Evolutionary conservation across 164 flowering plant genomes (phyloP).

Genomic region (Kalanchoe fedtschenkoi): DNA sequence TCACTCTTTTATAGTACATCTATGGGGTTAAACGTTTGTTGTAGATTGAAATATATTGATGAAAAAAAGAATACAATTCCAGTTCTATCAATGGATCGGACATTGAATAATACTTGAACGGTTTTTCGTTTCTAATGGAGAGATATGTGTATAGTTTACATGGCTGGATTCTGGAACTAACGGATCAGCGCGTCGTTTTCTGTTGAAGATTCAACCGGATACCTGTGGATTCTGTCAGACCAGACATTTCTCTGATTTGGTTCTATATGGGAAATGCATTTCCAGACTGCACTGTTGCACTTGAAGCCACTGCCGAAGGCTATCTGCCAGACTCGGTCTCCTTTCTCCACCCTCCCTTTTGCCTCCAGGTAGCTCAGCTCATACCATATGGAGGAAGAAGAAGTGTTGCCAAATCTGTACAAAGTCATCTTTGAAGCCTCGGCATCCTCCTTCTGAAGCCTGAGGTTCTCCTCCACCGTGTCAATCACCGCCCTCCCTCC

Average conservation of each 20-base stretch:
- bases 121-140: no score
- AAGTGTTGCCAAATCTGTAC: conserved; percentile 46
- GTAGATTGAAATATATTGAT: no score
- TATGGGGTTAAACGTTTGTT: no score
- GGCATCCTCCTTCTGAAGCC: conserved; percentile 24
- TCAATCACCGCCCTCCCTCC: conserved; percentile 47
- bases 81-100: no score
- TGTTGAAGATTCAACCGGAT: neutral
- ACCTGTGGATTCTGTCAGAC: neutral
- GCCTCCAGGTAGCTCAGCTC: conserved; percentile 43
- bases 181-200: no score
- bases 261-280: neutral
- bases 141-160: no score
- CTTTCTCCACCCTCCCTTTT: conserved; percentile 35
- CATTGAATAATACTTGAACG: no score
- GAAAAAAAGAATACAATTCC: no score
- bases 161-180: no score
- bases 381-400: conserved; percentile 48
- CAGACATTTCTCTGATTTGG: neutral
- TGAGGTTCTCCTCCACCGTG: conserved; percentile 26
- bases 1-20: no score
- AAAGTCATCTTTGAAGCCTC: conserved; percentile 55
- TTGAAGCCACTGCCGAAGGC: no score
- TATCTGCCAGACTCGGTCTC: no score
- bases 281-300: conserved; percentile 6